Evolutionary conservation across 176 grass and related monocot genomes (phyloP), one percentile per base, ranked within the genome.

Genomic region (Triticum aestivum): DNA sequence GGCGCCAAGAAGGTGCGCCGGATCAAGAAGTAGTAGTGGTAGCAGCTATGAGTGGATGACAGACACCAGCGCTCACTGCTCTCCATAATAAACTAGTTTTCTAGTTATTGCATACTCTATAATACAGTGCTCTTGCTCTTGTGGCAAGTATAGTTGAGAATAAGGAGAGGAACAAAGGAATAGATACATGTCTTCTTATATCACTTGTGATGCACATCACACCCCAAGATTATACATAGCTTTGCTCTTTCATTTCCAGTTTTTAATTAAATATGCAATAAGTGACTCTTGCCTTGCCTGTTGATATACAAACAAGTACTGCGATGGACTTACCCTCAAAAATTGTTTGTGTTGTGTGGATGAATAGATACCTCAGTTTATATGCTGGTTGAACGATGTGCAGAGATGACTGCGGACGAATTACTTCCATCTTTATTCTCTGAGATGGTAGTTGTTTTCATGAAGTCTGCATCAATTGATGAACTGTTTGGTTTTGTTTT

Each of bases 21-120:
- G 87, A 94, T 95, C 84, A 98, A 98, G 85, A 93, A 95, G 79
- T 95, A 94, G 79, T 92, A 94, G 84, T 6, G 5, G 34, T 8
- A 18, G 13, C 18, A 21, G 6, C 56, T 6, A 58, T 58, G 52
- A 20, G 5, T 42, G 39, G 39, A 44, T 44, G 42, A 44, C 56
- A 59, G 42, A 44, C 56, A 59, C 56, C 56, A 21, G 18, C 56
- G 56, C 56, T 59, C 6, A 21, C 56, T 59, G 56, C 56, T 21
- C 56, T 59, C 56, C 56, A 59, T 59, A 59, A 59, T 59, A 59
- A 59, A 59, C 18, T 59, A 47, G 54, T 58, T 58, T 20, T 21
- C 54, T 8, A 59, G 18, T 21, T 59, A 59, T 70, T 51, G 62
- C 87, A 80, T 85, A 85, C 67, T 59, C 56, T 3, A 68, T 45